A percentile compares a stretch with the other conserved stretches of the same genome.
phyloP scores from a whole-genome alignment of 1,284 basidiomycete species.

The Trichosporon asahii region DNA sequence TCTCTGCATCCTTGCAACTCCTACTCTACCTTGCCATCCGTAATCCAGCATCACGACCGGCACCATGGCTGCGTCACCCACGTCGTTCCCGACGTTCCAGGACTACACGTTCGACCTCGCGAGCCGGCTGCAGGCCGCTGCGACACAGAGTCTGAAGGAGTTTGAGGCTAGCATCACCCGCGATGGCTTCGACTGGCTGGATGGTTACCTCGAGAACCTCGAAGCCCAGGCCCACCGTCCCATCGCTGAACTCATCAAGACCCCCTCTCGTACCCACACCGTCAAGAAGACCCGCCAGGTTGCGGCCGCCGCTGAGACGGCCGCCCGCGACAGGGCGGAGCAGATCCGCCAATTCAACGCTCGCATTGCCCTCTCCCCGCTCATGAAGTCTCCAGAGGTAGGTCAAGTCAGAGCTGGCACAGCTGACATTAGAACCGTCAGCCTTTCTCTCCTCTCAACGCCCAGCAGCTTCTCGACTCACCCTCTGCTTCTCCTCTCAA shows the following conservation, averaged over 20 bases:
- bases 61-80: constrained; percentile 13
- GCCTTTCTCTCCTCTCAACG: constrained; percentile 39
- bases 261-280: constrained; percentile 47
- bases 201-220: constrained; percentile 46
- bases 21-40: background rate
- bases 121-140: constrained; percentile 33
- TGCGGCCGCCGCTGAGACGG: constrained; percentile 35
- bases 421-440: constrained; percentile 24
- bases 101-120: constrained; percentile 40
- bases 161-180: constrained; percentile 42
- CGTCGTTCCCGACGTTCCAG: constrained; percentile 26
- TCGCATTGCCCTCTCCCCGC: constrained; percentile 35
- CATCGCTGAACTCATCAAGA: constrained; percentile 50
- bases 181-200: constrained; percentile 49
- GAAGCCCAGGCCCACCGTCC: constrained; percentile 30
- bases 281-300: constrained; percentile 49
- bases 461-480: constrained; percentile 36
- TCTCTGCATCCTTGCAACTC: background rate
- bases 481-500: constrained; percentile 21
- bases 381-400: constrained; percentile 28
- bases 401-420: constrained; percentile 9
- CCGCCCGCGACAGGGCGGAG: constrained; percentile 22
- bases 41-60: background rate
- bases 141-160: constrained; percentile 32
- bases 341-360: constrained; percentile 33